Percentiles rank a stretch among this genome's conserved stretches.
Conservation (phyloP, 192 early-diverging fungal genomes). For the Ambispora gerdemannii region DNA sequence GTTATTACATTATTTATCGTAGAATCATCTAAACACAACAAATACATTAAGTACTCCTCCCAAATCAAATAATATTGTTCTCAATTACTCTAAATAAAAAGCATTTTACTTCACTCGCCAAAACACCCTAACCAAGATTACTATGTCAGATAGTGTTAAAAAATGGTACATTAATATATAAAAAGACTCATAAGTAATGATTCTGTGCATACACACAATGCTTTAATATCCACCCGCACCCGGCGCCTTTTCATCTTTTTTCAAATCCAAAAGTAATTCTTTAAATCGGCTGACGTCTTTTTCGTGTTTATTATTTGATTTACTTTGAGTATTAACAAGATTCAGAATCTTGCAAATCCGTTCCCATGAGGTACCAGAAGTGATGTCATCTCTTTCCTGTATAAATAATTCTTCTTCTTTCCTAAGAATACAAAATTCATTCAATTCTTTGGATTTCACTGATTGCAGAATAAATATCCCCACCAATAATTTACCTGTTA, state of each 20-base stretch:
- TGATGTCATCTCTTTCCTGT: conserved; percentile 46
- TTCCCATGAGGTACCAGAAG: conserved; percentile 69
- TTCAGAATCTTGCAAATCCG: conserved; percentile 67
- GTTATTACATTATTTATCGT: no score
- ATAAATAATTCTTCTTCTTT: conserved; percentile 43
- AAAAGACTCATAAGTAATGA: no score
- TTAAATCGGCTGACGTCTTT: conserved; percentile 67
- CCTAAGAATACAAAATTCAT: conserved; percentile 24
- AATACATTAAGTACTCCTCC: no score
- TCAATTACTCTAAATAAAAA: no score
- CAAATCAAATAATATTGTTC: no score
- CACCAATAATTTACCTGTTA: conserved; percentile 52
- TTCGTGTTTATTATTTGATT: conserved; percentile 38
- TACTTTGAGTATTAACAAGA: conserved; percentile 43
- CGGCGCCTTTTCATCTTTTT: conserved; percentile 64
- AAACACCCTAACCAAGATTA: no score
- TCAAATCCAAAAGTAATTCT: conserved; percentile 66
- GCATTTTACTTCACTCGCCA: no score
- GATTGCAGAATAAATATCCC: conserved; percentile 1
- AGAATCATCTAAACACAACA: no score
- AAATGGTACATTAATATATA: no score
- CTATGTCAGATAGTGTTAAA: no score
- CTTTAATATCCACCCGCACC: conserved; percentile 38
- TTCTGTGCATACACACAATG: no score
- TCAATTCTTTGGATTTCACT: background rate